phyloP scores from a whole-genome alignment of 768 basidiomycete species.

The Harrya chromipes region DNA sequence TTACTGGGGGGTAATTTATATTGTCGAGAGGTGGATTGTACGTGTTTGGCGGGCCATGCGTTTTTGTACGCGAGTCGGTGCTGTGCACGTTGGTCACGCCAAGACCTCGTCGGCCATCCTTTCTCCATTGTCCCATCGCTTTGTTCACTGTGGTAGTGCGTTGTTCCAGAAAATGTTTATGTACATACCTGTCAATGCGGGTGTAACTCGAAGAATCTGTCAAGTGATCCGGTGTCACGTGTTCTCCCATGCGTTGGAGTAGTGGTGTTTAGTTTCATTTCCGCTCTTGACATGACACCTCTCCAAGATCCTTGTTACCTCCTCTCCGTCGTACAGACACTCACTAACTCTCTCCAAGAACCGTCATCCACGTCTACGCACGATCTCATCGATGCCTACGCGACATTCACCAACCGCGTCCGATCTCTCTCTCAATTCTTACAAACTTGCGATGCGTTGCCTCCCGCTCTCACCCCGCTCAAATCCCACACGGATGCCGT shows the following conservation, averaged over 20 bases:
- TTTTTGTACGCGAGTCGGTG: slow-evolving; percentile 2
- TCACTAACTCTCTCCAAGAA: slow-evolving; percentile 45
- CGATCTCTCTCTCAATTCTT: slow-evolving; percentile 17
- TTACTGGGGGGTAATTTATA: slow-evolving; percentile 13
- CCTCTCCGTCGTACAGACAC: slow-evolving; percentile 43
- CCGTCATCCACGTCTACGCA: slow-evolving; percentile 41
- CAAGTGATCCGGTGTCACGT: too few relatives aligned
- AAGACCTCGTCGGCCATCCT: neutral
- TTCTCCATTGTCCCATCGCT: too few relatives aligned
- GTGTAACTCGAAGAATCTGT: too few relatives aligned
- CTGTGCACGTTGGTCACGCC: neutral
- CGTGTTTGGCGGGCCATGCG: slow-evolving; percentile 20
- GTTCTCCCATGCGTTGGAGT: too few relatives aligned
- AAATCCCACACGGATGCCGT: slow-evolving; percentile 34
- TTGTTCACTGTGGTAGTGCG: too few relatives aligned
- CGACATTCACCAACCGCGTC: slow-evolving; percentile 46
- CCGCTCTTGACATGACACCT: neutral
- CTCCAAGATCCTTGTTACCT: slow-evolving; percentile 28
- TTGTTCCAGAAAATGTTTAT: too few relatives aligned
- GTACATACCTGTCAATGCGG: too few relatives aligned
- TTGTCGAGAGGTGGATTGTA: slow-evolving; percentile 13
- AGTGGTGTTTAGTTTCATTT: too few relatives aligned
- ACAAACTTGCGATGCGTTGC: neutral
- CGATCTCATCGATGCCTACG: slow-evolving; percentile 63
- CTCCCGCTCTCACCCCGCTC: slow-evolving; percentile 31